Base-by-base conservation (phyloP, 805 yeast genomes). In the Crinitomyces ghanaensis region DNA sequence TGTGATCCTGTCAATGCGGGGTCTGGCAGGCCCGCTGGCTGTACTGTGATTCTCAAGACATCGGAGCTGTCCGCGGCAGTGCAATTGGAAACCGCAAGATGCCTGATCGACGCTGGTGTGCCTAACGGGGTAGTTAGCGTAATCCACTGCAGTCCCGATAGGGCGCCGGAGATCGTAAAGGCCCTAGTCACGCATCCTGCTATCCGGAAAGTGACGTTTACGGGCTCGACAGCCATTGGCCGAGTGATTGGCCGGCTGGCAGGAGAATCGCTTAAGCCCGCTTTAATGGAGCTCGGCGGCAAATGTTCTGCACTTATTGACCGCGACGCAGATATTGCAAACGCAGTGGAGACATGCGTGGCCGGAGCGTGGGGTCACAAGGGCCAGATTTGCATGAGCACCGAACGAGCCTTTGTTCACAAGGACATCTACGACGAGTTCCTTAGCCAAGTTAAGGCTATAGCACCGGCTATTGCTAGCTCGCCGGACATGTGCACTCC, bases 21-120 rank as follows among this genome's bases (percentile, higher is more conserved):
- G 81, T 55, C 63, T 81, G 41, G 86, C 81, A 39, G 85, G 88
- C 26, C 86, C 86, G 76, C 93, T 30, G 91, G 88, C 63, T 77
- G 80, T 66, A 71, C 86, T 33, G 71, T 76, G 44, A 80, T 82
- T 31, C 65, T 80, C 58, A 81, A 81, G 61, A 73, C 88, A 24
- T 83, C 91, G 37, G 85, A 80, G 57, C 66, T 80, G 22, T 76
- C 91, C 28, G 88, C 91, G 42, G 65, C 77, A 45, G 74, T 85
- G 38, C 85, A 83, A 30, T 62, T 77, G 43, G 76, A 63, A 53
- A 72, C 72, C 36, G 75, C 79, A 42, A 63, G 66, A 41, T 68
- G 76, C 52, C 59, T 73, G 46, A 66, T 71, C 51, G 76, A 74
- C 46, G 86, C 86, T 2, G 86, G 86, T 2, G 60, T 79, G 36